phyloP scores from a whole-genome alignment of 192 early-diverging fungal species.

The Coemansia sp. region DNA sequence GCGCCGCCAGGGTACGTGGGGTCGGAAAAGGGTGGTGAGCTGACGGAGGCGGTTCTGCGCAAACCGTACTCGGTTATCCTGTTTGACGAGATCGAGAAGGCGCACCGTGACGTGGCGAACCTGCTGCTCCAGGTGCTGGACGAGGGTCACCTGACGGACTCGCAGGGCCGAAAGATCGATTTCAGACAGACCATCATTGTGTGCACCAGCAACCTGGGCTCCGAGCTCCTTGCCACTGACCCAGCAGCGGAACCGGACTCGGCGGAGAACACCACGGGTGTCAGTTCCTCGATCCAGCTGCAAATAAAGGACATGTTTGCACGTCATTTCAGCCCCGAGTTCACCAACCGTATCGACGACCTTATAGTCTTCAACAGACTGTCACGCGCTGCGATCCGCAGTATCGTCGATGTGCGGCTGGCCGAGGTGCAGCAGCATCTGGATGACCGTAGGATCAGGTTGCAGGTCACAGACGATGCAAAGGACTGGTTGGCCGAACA shows the following conservation, averaged over 20 bases:
- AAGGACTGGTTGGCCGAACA: slow-evolving; percentile 64
- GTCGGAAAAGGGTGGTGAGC: slow-evolving; percentile 73
- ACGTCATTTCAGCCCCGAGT: slow-evolving; percentile 76
- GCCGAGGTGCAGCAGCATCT: slow-evolving; percentile 62
- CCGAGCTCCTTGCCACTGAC: slow-evolving; percentile 62
- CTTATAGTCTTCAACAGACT: slow-evolving; percentile 79
- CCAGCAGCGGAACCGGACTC: slow-evolving; percentile 36
- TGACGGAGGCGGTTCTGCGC: slow-evolving; percentile 77
- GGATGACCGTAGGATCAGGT: slow-evolving; percentile 57
- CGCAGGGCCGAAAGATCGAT: slow-evolving; percentile 72
- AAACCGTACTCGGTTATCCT: slow-evolving; percentile 77
- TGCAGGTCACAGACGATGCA: slow-evolving; percentile 59
- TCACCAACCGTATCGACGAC: slow-evolving; percentile 79
- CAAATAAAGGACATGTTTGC: slow-evolving; percentile 69
- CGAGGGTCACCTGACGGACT: slow-evolving; percentile 78
- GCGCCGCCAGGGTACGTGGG: slow-evolving; percentile 82
- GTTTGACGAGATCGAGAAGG: slow-evolving; percentile 84
- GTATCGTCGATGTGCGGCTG: slow-evolving; percentile 75
- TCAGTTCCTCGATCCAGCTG: slow-evolving; percentile 56
- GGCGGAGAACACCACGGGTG: slow-evolving; percentile 49
- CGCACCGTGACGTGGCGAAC: slow-evolving; percentile 86
- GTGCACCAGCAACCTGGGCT: slow-evolving; percentile 79
- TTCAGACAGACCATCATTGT: slow-evolving; percentile 82
- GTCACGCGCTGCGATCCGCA: slow-evolving; percentile 62
- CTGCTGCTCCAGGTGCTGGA: slow-evolving; percentile 91